phyloP scores from a whole-genome alignment of 106 monocot genomes.

The Platanthera guangdongensis region DNA sequence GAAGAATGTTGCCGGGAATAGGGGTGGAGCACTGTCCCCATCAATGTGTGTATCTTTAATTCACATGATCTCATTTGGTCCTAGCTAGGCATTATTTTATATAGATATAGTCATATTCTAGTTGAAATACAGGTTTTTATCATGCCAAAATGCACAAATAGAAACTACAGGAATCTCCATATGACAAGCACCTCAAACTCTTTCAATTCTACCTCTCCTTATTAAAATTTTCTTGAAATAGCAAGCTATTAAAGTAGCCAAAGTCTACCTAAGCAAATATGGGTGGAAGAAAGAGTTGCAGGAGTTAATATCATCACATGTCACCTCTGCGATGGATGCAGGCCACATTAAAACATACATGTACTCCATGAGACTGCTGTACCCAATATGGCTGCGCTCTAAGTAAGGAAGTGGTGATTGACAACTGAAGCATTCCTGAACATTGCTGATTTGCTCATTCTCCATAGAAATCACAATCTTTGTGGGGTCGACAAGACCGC shows the following conservation, averaged over 20 bases:
- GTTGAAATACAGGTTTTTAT: neutral
- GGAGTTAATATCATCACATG: neutral
- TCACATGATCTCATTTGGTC: no score
- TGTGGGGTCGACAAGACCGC: neutral
- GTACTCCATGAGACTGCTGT: neutral
- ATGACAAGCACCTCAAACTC: neutral
- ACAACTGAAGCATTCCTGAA: neutral
- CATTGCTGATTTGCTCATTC: neutral
- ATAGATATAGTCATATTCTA: neutral
- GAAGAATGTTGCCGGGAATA: no score
- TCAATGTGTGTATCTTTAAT: no score
- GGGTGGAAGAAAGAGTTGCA: neutral
- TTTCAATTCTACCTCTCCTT: neutral
- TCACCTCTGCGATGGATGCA: neutral
- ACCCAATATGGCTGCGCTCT: neutral
- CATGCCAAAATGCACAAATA: neutral
- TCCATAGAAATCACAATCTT: neutral
- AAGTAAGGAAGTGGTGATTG: neutral
- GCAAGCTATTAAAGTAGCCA: neutral
- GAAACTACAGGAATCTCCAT: neutral
- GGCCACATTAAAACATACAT: neutral
- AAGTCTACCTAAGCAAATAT: neutral
- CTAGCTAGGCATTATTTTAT: neutral
- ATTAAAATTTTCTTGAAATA: conserved; percentile 1
- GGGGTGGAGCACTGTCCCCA: no score